A percentile compares a stretch with the other conserved stretches of the same genome.
These are phyloP conservation scores for Pichia gijzeniarum DNA, from an alignment of 805 yeast species.

Conservation along the genomic window DNA sequence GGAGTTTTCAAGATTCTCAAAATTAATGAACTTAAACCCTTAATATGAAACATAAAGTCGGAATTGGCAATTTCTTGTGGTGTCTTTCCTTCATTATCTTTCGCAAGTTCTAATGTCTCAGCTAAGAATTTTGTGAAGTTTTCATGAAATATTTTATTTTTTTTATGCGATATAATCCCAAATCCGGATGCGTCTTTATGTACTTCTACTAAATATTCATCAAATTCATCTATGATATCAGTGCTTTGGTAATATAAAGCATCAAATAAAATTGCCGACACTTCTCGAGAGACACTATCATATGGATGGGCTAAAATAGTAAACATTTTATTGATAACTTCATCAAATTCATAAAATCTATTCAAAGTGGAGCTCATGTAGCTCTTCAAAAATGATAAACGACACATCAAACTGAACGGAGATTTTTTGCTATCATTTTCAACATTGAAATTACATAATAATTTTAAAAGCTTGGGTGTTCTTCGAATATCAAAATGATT, in stretches of 20 bases:
- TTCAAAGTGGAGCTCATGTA: constrained; percentile 24
- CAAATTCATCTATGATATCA: constrained; percentile 22
- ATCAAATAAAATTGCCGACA: constrained; percentile 54
- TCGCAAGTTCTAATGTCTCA: constrained; percentile 34
- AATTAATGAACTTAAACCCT: constrained; percentile 60
- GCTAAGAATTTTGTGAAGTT: constrained; percentile 40
- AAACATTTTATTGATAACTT: constrained; percentile 38
- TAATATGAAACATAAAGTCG: constrained; percentile 54
- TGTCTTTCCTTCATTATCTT: constrained; percentile 27
- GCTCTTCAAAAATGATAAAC: constrained; percentile 49
- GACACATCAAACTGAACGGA: constrained; percentile 58
- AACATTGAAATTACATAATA: constrained; percentile 41
- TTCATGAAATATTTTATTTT: constrained; percentile 22
- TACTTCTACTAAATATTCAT: constrained; percentile 31
- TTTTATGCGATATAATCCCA: constrained; percentile 17
- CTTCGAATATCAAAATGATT: constrained; percentile 63
- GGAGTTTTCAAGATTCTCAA: constrained; percentile 48
- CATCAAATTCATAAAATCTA: constrained; percentile 44
- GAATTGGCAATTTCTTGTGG: constrained; percentile 56
- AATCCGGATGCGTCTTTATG: constrained; percentile 32
- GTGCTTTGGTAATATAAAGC: constrained; percentile 18
- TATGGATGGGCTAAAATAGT: constrained; percentile 57
- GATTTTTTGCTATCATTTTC: constrained; percentile 44
- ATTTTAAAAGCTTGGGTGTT: constrained; percentile 43
- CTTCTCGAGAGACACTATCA: constrained; percentile 61